Conservation (phyloP, 139 green algal genomes). For the Ostreobium quekettii region DNA sequence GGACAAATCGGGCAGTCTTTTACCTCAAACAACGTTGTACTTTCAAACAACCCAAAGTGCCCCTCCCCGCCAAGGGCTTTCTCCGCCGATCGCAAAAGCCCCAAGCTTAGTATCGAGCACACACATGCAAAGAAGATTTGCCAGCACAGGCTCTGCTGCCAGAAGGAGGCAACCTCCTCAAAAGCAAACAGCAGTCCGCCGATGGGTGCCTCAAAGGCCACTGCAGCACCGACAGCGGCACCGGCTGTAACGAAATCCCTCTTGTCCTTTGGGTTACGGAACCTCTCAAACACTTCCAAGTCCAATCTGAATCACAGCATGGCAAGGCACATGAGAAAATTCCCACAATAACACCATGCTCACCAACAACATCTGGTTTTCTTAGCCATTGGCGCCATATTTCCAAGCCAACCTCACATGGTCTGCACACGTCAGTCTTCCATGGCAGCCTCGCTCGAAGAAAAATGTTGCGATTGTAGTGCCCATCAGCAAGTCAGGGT, state of each 20-base stretch:
- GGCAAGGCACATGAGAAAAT: slow-evolving; percentile 54
- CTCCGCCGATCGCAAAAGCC: slow-evolving; percentile 51
- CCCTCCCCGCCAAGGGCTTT: slow-evolving; percentile 34
- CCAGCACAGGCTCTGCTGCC: slow-evolving; percentile 69
- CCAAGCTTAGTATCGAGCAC: slow-evolving; percentile 51
- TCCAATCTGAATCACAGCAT: slow-evolving; percentile 64
- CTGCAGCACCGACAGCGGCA: slow-evolving; percentile 66
- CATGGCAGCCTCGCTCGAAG: no score
- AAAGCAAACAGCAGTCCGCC: slow-evolving; percentile 83
- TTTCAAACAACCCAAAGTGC: slow-evolving; percentile 59
- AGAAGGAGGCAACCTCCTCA: slow-evolving; percentile 80
- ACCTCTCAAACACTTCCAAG: slow-evolving; percentile 53
- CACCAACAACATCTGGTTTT: no score
- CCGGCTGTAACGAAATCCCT: slow-evolving; percentile 84
- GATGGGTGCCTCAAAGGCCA: slow-evolving; percentile 71
- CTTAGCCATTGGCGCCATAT: no score
- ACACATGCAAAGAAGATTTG: slow-evolving; percentile 71
- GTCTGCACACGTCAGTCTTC: no score
- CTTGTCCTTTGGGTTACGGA: slow-evolving; percentile 61
- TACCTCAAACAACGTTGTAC: no score
- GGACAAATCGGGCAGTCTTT: no score
- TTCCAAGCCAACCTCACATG: no score
- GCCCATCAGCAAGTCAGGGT: no score
- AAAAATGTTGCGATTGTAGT: no score
- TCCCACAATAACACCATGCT: no score